These are phyloP conservation scores for Houttuynia cordata DNA, from an alignment of 164 flowering plant genomes.

Conservation along the genomic window DNA sequence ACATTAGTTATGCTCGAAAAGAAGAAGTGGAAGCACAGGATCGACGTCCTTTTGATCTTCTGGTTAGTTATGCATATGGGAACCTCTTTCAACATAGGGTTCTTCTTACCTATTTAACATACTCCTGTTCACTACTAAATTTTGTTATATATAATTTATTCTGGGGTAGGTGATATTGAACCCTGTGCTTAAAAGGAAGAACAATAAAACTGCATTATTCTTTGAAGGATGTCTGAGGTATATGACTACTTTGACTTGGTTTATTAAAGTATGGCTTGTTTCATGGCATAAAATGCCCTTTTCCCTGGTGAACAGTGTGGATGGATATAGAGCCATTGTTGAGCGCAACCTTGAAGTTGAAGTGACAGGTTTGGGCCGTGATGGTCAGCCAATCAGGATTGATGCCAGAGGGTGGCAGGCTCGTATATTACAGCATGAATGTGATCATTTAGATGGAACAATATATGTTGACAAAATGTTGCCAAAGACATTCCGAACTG, in stretches of 20 bases:
- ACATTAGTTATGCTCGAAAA: conserved; percentile 63
- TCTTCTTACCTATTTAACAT: background rate
- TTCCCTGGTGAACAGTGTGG: conserved; percentile 40
- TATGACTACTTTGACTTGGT: background rate
- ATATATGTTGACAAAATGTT: conserved; percentile 84
- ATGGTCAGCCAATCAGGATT: conserved; percentile 59
- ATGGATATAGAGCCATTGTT: conserved; percentile 82
- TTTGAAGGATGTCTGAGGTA: conserved; percentile 96
- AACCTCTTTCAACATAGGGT: background rate
- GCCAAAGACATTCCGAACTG: conserved; percentile 65
- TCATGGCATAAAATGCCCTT: background rate
- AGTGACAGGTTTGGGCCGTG: conserved; percentile 62
- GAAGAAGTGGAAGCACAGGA: conserved; percentile 62
- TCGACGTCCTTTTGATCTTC: conserved; percentile 71
- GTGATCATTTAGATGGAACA: conserved; percentile 88
- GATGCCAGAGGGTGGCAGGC: conserved; percentile 93
- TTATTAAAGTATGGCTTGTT: background rate
- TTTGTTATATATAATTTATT: conserved; percentile 10
- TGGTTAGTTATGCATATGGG: conserved; percentile 40
- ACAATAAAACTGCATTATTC: conserved; percentile 61
- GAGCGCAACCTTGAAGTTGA: conserved; percentile 74
- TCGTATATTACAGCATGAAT: conserved; percentile 84
- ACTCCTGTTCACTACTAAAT: background rate
- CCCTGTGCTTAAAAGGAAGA: conserved; percentile 66
- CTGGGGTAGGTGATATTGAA: conserved; percentile 71